Evolutionary conservation across 441 rosid genomes (phyloP).

Genomic region (Erodium texanum): DNA sequence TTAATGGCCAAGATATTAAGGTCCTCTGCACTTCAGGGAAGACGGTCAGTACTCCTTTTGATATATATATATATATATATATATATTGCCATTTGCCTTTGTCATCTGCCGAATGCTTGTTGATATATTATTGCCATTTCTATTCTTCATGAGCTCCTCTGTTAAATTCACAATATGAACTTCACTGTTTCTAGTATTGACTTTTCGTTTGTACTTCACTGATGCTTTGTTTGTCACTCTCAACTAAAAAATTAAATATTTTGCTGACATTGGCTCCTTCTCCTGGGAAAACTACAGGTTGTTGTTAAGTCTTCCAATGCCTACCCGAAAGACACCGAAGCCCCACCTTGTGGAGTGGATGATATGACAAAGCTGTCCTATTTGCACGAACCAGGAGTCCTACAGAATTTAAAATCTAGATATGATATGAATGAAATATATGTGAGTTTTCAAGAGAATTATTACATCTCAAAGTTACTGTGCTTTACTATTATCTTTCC

Average conservation of each 20-base stretch:
- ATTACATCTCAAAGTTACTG: background rate
- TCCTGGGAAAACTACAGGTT: conserved; percentile 35
- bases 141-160: background rate
- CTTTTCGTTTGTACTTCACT: background rate
- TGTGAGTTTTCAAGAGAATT: conserved; percentile 19
- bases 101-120: background rate
- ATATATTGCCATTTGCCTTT: too few species aligned
- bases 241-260: background rate
- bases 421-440: conserved; percentile 75
- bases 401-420: conserved; percentile 59
- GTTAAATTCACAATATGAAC: background rate
- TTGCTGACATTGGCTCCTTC: conserved; percentile 2
- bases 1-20: conserved; percentile 44
- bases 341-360: conserved; percentile 74
- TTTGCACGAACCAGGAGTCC: conserved; percentile 64
- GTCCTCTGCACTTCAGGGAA: conserved; percentile 48
- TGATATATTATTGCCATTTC: background rate
- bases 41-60: conserved; percentile 37
- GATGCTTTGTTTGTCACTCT: background rate
- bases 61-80: too few species aligned
- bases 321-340: conserved; percentile 77
- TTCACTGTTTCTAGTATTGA: background rate
- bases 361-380: conserved; percentile 96
- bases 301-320: conserved; percentile 47
- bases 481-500: background rate